Evolutionary conservation across 805 yeast genomes (phyloP), one percentile per base, ranked within the genome.

Genomic region (Kurtzmaniella fragi): DNA sequence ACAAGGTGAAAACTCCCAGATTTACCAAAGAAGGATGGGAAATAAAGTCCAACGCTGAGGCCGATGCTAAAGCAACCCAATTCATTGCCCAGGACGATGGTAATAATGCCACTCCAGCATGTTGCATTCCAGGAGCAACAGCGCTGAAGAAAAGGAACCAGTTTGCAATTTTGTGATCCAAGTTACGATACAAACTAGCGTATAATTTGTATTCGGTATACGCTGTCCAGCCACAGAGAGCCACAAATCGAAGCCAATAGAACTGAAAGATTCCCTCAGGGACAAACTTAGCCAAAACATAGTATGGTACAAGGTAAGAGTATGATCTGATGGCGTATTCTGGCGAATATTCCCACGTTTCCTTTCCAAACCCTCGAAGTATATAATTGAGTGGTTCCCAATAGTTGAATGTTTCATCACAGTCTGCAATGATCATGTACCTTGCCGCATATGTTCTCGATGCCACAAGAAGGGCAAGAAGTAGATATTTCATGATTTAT

Each of bases 281-380:
- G 31, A 48, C 15, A 13, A 67, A 64, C 34, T 37, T 49, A 1
- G 57, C 56, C 9, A 59, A 34, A 6, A 61, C 2, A 41, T 58
- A 64, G 47, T 71, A 73, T 1, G 78, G 85, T 5, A 79, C 44
- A 20, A 90, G 62, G 49, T 84, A 89, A 2, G 84, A 73, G 80
- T 93, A 91, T 2, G 96, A 86, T 47, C 98, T 64, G 39, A 90
- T 86, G 13, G 95, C 87, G 52, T 77, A 87, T 39, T 74, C 84
- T 0, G 97, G 96, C 0, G 96, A 86, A 57, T 90, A 91, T 55
- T 90, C 97, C 97, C 97, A 90, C 0, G 97, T 90, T 59, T 89
- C 89, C 50, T 89, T 84, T 2, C 97, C 98, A 57, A 88, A 87
- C 2, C 83, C 84, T 47, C 95, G 73, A 1, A 82, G 60, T 28